Evolutionary conservation across 192 early-diverging fungal species (phyloP), one percentile per base, ranked within the genome.

Genomic region (Coemansia sp.): DNA sequence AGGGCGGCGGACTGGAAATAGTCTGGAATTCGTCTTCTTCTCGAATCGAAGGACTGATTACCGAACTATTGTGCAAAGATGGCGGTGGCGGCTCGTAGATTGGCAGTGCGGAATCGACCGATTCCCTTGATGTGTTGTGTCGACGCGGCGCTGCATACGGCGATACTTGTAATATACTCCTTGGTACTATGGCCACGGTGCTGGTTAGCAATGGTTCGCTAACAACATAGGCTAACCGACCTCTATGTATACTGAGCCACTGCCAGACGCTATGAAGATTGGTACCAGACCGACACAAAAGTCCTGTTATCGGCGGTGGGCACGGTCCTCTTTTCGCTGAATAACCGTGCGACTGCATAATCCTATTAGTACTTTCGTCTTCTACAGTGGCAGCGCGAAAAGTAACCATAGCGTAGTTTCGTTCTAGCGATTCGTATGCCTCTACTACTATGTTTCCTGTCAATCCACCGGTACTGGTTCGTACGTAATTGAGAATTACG

Each of bases 181-280:
- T 27, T n/a, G 33, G 53, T 31, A 58, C 15, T 9, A 69, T n/a
- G 24, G 68, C 66, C 15, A 68, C 58, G 3, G 60, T 67, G 40
- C 66, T 53, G 33, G 53, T 62, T 11, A 77, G n/a, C n/a, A 68
- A 24, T 2, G 72, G 80, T 72, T 70, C 80, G 24, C 70, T 61
- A 15, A 74, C 58, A 50, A 83, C 43, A 22, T 71, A 72, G 0
- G 75, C 81, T 7, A 83, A 60, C 0, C 70, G 47, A 3, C 81
- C 81, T 43, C 64, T 38, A 33, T 83, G 72, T 22, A 78, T 44
- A 22, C 58, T 70, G 24, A 83, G 75, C 81, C 81, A 77, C 64
- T 78, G 81, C 81, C 81, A 83, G 9, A 83, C 61, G 55, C 75
- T 75, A 43, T 78, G 65, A 1, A 83, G 40, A 46, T 69, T 75